Conservation (phyloP, 2,329 filamentous ascomycete species). For the Sporothrix protearum region DNA sequence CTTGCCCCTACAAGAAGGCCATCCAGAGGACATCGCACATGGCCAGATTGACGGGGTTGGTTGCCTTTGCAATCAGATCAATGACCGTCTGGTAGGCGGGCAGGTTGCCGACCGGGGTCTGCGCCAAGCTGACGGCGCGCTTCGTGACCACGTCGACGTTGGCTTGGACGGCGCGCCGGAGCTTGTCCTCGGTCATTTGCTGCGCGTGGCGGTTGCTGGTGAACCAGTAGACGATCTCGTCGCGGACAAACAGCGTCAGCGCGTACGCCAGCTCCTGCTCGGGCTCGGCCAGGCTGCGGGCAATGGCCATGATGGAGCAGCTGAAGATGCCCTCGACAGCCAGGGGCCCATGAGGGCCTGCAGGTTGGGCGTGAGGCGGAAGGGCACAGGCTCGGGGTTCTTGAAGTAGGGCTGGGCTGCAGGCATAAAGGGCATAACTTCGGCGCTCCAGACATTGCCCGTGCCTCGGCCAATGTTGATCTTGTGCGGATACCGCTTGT, state of each 20-base stretch:
- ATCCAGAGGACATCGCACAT: constrained; percentile 95
- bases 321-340: constrained; percentile 95
- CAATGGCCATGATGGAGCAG: constrained; percentile 94
- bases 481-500: constrained; percentile 92
- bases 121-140: constrained; percentile 78
- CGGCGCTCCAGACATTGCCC: constrained; percentile 94
- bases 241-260: constrained; percentile 87
- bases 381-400: constrained; percentile 92
- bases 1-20: constrained; percentile 81
- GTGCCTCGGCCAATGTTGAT: constrained; percentile 82
- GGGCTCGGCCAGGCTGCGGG: constrained; percentile 86
- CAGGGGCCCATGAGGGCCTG: constrained; percentile 92
- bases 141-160: constrained; percentile 93
- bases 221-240: constrained; percentile 98
- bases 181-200: constrained; percentile 57
- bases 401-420: constrained; percentile 82
- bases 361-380: constrained; percentile 93
- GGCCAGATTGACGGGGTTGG: constrained; percentile 84
- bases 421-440: constrained; percentile 88
- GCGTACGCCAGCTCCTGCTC: constrained; percentile 90
- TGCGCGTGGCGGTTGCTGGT: constrained; percentile 67
- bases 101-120: constrained; percentile 71
- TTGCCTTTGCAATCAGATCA: constrained; percentile 86
- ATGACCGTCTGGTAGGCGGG: constrained; percentile 97
- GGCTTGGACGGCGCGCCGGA: constrained; percentile 59